A percentile compares a stretch with the other conserved stretches of the same genome.
phyloP scores from a whole-genome alignment of 768 basidiomycete genomes.

The Suillus hirtellus region DNA sequence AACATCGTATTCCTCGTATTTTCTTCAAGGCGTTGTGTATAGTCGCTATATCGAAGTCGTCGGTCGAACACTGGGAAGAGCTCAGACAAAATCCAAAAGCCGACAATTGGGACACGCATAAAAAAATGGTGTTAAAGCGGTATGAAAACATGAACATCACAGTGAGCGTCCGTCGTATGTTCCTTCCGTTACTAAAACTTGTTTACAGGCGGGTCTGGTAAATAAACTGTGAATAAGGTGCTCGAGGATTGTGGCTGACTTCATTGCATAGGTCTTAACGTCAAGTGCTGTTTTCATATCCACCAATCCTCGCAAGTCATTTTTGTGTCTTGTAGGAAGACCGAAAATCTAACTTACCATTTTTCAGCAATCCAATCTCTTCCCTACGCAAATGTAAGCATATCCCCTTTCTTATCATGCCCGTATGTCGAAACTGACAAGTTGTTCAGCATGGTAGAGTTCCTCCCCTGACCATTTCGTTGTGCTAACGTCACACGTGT shows the following conservation, averaged over 20 bases:
- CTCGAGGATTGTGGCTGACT: background rate
- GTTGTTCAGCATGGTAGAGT: background rate
- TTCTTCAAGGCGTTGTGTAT: background rate
- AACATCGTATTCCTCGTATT: rapidly evolving
- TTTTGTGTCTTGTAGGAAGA: background rate
- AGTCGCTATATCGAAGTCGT: background rate
- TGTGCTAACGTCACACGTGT: background rate
- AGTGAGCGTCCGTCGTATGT: background rate
- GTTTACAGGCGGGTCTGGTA: background rate
- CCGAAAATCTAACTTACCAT: too few relatives aligned
- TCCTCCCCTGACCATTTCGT: background rate
- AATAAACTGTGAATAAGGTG: background rate
- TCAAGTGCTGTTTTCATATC: constrained; percentile 1
- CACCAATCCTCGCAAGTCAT: background rate
- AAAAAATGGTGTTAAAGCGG: background rate
- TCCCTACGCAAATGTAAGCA: background rate
- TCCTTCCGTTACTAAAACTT: background rate
- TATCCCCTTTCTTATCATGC: background rate
- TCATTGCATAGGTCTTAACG: background rate
- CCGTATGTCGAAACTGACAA: background rate
- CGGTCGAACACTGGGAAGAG: background rate
- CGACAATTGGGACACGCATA: background rate
- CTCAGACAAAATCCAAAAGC: background rate
- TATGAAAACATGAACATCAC: background rate
- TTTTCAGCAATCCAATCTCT: background rate